Conservation (phyloP, 1,284 basidiomycete genomes). For the Paramarasmius palmivorus region DNA sequence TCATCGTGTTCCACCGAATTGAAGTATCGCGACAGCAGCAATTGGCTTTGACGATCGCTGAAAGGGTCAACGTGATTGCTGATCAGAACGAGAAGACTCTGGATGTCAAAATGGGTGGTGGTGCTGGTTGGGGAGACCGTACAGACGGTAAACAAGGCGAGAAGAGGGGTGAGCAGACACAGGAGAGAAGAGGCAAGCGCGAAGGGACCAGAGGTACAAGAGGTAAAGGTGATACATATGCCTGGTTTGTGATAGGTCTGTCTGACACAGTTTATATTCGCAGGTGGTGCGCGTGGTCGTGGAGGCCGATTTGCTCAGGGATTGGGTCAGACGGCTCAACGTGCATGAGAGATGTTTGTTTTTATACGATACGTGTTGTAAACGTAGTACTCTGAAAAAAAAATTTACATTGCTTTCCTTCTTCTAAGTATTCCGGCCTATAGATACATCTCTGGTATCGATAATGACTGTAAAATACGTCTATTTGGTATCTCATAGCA, state of each 20-base stretch:
- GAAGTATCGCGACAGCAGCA: slow-evolving; percentile 91
- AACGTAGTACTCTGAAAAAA: too few relatives aligned
- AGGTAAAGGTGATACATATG: slow-evolving; percentile 42
- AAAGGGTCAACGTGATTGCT: slow-evolving; percentile 86
- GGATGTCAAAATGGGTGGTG: slow-evolving; percentile 82
- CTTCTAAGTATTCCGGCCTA: not conserved
- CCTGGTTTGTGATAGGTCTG: not conserved
- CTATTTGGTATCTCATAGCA: too few relatives aligned
- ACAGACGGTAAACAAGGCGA: slow-evolving; percentile 72
- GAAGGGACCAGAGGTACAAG: slow-evolving; percentile 61
- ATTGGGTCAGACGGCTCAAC: slow-evolving; percentile 39
- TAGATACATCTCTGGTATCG: too few relatives aligned
- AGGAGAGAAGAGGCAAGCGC: slow-evolving; percentile 71
- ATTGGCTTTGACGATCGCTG: slow-evolving; percentile 84
- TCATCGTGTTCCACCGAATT: slow-evolving; percentile 88
- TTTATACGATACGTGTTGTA: too few relatives aligned
- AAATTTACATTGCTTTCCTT: not conserved
- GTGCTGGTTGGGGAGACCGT: slow-evolving; percentile 67
- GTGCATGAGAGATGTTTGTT: slow-evolving; percentile 19
- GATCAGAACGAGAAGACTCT: slow-evolving; percentile 96
- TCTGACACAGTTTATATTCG: not conserved
- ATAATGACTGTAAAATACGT: too few relatives aligned
- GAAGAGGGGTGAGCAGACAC: slow-evolving; percentile 74
- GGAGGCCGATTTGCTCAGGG: slow-evolving; percentile 79
- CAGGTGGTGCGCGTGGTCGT: slow-evolving; percentile 62